Evolutionary conservation across 176 grass and related monocot genomes (phyloP), one percentile per base, ranked within the genome.

Genomic region (Rhynchospora tenuis): DNA sequence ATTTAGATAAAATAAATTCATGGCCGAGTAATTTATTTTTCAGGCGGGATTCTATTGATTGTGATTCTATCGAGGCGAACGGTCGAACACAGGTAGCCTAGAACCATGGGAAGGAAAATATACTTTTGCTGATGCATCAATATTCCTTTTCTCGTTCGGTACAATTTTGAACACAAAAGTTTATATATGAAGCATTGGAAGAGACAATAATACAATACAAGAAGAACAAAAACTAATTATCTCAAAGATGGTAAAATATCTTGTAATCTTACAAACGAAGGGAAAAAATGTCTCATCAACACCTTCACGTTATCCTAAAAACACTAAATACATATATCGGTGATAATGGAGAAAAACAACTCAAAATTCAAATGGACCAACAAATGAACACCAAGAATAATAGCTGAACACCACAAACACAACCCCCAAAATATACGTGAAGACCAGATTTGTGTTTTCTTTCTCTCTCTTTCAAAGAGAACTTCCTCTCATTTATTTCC

Each of bases 391-490:
- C 46, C 71, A 75, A 75, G 22, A 75, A 75, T 75, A 28, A 54
- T 27, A 50, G 22, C 46, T 52, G 71, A 52, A 52, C 46, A 54
- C 4, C 50, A 75, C 5, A n/a, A 51, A 74, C 20, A 70, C 46
- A 74, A 26, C 64, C 71, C 46, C 3, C 14, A 65, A 81, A 82
- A 82, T 82, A 79, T 82, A 82, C 59, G 65, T 63, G 45, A n/a
- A n/a, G n/a, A n/a, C n/a, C n/a, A n/a, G n/a, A n/a, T n/a, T n/a
- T n/a, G n/a, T n/a, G n/a, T n/a, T n/a, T n/a, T n/a, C n/a, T n/a
- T n/a, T n/a, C n/a, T n/a, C n/a, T n/a, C n/a, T n/a, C n/a, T n/a
- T n/a, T n/a, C n/a, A n/a, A n/a, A n/a, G n/a, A n/a, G n/a, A n/a
- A n/a, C n/a, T n/a, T n/a, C n/a, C n/a, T n/a, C n/a, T n/a, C n/a